Percentiles rank a stretch among this genome's conserved stretches.
Conservation (phyloP, 2,329 filamentous ascomycete species). For the Scleromitrula shiraiana region DNA sequence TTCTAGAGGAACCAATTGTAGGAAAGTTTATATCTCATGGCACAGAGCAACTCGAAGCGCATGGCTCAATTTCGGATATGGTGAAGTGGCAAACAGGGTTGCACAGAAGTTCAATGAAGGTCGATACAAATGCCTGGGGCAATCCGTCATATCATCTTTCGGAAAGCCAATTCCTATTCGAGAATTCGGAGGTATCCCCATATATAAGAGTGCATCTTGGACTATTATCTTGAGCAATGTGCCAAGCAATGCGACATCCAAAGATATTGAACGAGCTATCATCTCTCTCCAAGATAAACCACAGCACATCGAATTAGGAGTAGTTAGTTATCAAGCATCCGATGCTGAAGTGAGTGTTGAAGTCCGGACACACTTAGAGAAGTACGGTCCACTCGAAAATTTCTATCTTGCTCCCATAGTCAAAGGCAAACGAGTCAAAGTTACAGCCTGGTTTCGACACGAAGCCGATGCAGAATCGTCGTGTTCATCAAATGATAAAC, state of each 20-base stretch:
- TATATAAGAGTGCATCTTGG: conserved; percentile 18
- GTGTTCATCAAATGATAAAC: conserved; percentile 27
- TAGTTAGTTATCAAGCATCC: conserved; percentile 11
- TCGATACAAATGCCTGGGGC: conserved; percentile 17
- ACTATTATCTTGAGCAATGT: conserved; percentile 21
- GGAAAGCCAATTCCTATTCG: conserved; percentile 1
- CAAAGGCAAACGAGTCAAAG: conserved; percentile 27
- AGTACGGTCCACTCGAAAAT: conserved; percentile 11
- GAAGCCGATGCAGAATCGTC: conserved; percentile 33
- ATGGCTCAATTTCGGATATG: conserved; percentile 22
- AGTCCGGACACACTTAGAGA: conserved; percentile 13
- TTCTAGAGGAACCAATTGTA: conserved; percentile 22
- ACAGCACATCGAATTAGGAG: conserved; percentile 15
- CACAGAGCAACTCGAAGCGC: conserved; percentile 20
- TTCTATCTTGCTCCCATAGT: background rate
- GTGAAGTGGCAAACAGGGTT: conserved; percentile 18
- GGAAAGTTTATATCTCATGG: conserved; percentile 25
- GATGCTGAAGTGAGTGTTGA: conserved; percentile 15
- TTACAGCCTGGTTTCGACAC: conserved; percentile 32
- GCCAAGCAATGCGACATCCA: conserved; percentile 12
- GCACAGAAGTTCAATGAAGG: conserved; percentile 18
- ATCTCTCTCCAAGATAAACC: conserved; percentile 11
- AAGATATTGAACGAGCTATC: conserved; percentile 16
- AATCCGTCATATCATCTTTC: conserved; percentile 11
- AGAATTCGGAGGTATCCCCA: background rate